phyloP scores from a whole-genome alignment of 2,329 filamentous ascomycete species.

The Laburnicola sp. region DNA sequence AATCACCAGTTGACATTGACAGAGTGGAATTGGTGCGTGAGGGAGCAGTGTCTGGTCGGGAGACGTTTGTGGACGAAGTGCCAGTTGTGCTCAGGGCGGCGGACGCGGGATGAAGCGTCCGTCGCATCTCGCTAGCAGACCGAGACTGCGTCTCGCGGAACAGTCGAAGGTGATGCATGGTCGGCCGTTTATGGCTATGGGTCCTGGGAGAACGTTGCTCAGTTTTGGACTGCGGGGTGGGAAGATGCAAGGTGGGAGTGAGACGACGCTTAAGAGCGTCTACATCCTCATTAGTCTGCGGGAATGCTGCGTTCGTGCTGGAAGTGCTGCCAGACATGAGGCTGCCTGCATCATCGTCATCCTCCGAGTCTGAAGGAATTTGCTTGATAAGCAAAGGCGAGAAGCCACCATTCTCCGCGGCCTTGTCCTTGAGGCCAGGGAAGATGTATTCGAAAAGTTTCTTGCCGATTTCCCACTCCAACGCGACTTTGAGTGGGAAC shows the following conservation, averaged over 20 bases:
- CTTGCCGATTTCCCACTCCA: slow-evolving; percentile 90
- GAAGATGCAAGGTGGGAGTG: slow-evolving; percentile 72
- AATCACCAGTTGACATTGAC: slow-evolving; percentile 31
- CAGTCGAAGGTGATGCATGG: slow-evolving; percentile 40
- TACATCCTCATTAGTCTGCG: slow-evolving; percentile 56
- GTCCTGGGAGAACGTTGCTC: slow-evolving; percentile 30
- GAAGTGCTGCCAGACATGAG: slow-evolving; percentile 19
- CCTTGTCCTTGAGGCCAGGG: slow-evolving; percentile 69
- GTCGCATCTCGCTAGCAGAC: slow-evolving; percentile 36
- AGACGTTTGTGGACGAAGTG: slow-evolving; percentile 18
- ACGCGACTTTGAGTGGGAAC: slow-evolving; percentile 88
- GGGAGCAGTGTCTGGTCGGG: slow-evolving; percentile 37
- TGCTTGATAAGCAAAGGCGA: slow-evolving; percentile 64
- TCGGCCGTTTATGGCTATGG: too few species aligned
- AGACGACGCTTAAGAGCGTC: slow-evolving; percentile 81
- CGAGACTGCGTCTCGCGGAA: slow-evolving; percentile 39
- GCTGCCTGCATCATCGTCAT: slow-evolving; percentile 49
- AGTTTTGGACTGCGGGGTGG: slow-evolving; percentile 47
- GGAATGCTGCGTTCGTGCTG: slow-evolving; percentile 24
- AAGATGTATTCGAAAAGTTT: slow-evolving; percentile 97
- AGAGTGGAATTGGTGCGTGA: slow-evolving; percentile 29
- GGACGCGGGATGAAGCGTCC: slow-evolving; percentile 36
- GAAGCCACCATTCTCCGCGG: slow-evolving; percentile 56
- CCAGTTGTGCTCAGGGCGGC: slow-evolving; percentile 20
- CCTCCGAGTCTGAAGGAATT: slow-evolving; percentile 54